Percentiles rank a stretch among this genome's conserved stretches.
Evolutionary conservation across 192 early-diverging fungal genomes (phyloP).

Genomic region (Funneliformis mosseae): DNA sequence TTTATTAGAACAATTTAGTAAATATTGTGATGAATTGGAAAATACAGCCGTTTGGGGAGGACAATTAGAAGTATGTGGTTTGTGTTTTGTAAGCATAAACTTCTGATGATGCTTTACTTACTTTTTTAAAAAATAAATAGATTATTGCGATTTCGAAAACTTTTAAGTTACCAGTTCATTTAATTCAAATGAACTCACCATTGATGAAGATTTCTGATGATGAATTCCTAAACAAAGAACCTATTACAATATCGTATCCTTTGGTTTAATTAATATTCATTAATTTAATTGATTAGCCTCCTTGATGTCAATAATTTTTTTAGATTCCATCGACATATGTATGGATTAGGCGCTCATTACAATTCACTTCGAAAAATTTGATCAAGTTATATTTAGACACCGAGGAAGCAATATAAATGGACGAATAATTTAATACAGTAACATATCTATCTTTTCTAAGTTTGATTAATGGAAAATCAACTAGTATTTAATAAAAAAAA

Average conservation of each 20-base stretch:
- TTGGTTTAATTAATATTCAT: not conserved
- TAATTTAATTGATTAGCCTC: not conserved
- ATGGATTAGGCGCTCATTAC: conserved; percentile 96
- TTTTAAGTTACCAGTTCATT: conserved; percentile 74
- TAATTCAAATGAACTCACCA: conserved; percentile 84
- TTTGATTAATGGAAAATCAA: too few relatives aligned
- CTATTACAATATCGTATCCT: conserved; percentile 76
- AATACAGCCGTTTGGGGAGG: conserved; percentile 91
- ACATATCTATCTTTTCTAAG: too few relatives aligned
- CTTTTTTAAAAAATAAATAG: conserved; percentile 46
- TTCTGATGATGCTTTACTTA: not conserved
- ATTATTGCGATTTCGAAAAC: conserved; percentile 78
- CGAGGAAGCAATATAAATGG: too few relatives aligned
- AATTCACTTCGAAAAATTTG: conserved; percentile 65
- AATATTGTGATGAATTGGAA: conserved; percentile 80
- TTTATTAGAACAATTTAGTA: conserved; percentile 63
- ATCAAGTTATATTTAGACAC: not conserved
- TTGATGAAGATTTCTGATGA: conserved; percentile 83
- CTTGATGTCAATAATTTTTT: conserved; percentile 8
- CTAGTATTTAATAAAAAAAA: too few relatives aligned
- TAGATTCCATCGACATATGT: conserved; percentile 87
- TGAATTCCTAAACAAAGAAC: conserved; percentile 52
- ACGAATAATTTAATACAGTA: too few relatives aligned
- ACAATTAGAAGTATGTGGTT: conserved; percentile 73
- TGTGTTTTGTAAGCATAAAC: not conserved